Conservation (phyloP, 2,329 filamentous ascomycete species). For the Trichoderma afroharzianum region DNA sequence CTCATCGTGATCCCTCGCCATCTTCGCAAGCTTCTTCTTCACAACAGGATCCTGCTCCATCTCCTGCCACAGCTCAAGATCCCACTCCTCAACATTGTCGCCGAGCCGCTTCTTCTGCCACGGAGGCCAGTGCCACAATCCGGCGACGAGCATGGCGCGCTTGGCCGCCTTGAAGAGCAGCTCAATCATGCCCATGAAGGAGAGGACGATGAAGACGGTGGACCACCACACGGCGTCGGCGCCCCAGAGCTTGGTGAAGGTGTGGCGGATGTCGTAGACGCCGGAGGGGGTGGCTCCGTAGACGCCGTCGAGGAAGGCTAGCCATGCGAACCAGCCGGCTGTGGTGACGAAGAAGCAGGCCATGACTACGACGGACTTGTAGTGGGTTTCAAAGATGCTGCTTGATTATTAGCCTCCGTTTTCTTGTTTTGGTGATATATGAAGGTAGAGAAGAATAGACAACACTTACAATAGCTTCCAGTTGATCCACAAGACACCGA, state of each 20-base stretch:
- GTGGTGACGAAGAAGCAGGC: conserved; percentile 56
- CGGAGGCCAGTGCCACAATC: conserved; percentile 46
- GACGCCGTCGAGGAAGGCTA: conserved; percentile 62
- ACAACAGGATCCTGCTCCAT: conserved; percentile 50
- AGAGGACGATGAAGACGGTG: conserved; percentile 61
- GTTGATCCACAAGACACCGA: conserved; percentile 69
- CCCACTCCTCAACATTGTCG: conserved; percentile 47
- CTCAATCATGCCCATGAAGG: conserved; percentile 61
- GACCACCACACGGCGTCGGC: conserved; percentile 71
- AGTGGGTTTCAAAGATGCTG: conserved; percentile 71
- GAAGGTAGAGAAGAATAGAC: not conserved
- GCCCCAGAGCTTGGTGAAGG: conserved; percentile 66
- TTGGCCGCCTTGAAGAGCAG: conserved; percentile 52
- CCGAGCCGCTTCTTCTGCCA: conserved; percentile 37
- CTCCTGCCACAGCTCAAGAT: conserved; percentile 56
- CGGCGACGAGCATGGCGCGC: conserved; percentile 43
- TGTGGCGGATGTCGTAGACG: conserved; percentile 64
- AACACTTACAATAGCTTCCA: conserved; percentile 68
- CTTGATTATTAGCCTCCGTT: conserved; percentile 22
- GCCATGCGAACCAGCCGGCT: conserved; percentile 69
- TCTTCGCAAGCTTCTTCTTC: conserved; percentile 38
- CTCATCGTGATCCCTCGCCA: conserved; percentile 36
- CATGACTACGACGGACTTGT: conserved; percentile 64
- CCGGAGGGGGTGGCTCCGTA: conserved; percentile 51
- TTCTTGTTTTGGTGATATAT: not conserved